Evolutionary conservation across 371 early-diverging fungal species (phyloP).

Genomic region (Mucor ambiguus): DNA sequence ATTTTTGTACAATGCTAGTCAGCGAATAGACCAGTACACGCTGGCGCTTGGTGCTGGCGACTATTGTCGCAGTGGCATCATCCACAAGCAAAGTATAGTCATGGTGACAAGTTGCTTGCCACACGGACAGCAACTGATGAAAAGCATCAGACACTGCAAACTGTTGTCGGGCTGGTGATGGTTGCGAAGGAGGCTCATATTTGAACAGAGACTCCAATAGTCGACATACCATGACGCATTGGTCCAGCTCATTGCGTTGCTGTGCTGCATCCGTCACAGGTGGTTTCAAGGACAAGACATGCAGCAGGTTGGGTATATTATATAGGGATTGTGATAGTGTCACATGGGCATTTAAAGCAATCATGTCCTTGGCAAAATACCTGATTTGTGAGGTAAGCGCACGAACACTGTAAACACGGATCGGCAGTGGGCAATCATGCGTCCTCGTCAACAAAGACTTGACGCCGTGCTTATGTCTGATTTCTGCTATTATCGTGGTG

Average conservation of each 20-base stretch:
- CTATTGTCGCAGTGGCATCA: background rate
- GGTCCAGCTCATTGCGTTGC: background rate
- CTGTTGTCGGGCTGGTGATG: background rate
- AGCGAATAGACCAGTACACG: constrained; percentile 6
- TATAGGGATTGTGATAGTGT: background rate
- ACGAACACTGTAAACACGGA: background rate
- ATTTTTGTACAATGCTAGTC: background rate
- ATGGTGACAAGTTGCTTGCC: background rate
- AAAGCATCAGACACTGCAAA: background rate
- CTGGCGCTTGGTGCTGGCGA: background rate
- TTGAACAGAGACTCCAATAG: background rate
- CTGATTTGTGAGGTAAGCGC: background rate
- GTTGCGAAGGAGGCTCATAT: background rate
- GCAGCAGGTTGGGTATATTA: background rate
- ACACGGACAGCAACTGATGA: background rate
- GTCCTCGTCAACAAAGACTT: background rate
- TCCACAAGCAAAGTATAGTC: background rate
- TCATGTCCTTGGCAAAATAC: background rate
- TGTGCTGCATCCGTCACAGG: background rate
- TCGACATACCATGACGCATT: constrained; percentile 2
- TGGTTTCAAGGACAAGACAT: background rate
- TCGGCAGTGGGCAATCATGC: background rate
- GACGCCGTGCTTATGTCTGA: background rate
- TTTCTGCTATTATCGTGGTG: background rate
- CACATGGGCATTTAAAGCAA: background rate